Conservation (phyloP, 2,329 filamentous ascomycete genomes). For the Dactylellina sp. region DNA sequence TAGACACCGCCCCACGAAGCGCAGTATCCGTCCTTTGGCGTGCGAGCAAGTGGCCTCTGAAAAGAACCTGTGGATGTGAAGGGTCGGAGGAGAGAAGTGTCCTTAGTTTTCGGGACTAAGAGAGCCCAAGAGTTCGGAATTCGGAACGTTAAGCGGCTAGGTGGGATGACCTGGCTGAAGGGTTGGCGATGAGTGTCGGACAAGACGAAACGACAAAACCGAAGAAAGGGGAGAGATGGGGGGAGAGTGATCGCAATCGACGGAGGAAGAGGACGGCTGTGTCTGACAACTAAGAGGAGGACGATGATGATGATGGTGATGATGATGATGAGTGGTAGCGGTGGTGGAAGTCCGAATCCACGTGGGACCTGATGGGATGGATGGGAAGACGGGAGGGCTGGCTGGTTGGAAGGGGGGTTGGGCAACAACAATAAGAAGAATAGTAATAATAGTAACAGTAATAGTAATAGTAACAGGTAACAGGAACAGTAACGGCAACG, state of each 20-base stretch:
- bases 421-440: too few species aligned
- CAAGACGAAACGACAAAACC: too few species aligned
- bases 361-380: too few species aligned
- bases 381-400: background rate
- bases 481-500: too few species aligned
- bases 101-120: constrained; percentile 35
- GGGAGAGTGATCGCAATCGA: background rate
- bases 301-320: background rate
- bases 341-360: constrained; percentile 10
- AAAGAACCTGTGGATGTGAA: too few species aligned
- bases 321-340: background rate
- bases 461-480: too few species aligned
- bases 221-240: too few species aligned
- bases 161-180: constrained; percentile 8
- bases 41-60: background rate
- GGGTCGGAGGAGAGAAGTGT: too few species aligned
- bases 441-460: too few species aligned
- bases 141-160: background rate
- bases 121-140: background rate
- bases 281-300: too few species aligned
- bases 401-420: too few species aligned
- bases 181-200: too few species aligned
- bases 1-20: constrained; percentile 8
- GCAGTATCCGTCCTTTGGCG: background rate
- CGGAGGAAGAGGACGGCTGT: background rate